Evolutionary conservation across 495 filamentous ascomycete genomes (phyloP), one percentile per base, ranked within the genome.

Genomic region (Penicillium antarcticum): DNA sequence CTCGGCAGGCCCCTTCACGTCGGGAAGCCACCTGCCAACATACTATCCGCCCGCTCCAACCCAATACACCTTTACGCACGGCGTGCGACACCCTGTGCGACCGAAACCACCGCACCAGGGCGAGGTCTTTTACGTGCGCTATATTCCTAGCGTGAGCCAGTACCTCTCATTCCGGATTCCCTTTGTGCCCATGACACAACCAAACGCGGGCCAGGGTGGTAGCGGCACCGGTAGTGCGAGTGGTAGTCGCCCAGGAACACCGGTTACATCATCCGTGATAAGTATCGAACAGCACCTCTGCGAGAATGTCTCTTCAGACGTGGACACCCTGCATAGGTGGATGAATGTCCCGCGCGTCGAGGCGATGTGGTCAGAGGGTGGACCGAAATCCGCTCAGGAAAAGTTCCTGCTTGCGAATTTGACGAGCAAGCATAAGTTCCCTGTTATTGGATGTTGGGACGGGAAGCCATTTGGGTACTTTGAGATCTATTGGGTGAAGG

Each of bases 401-500:
- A 72, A 72, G 29, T 91, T 96, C 56, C 75, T 98, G 5, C 64
- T 77, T 2, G 67, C 70, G 13, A 85, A 80, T 13, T 67, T 97
- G 35, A 77, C 75, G 10, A 80, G 74, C 24, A 76, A 74, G 9
- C 87, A 97, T 67, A 89, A 82, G 42, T 96, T 96, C 71, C 95
- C 94, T 0, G 88, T 85, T 2, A 92, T 98, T 56, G 94, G 89
- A 26, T 84, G 87, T 72, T 98, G 92, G 91, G 89, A 95, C 55
- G 92, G 89, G 3, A 87, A 92, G 51, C 94, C 94, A 0, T 98
- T 97, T 69, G 94, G 94, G 0, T 98, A 95, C 59, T 96, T 98
- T 62, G 95, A 98, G 73, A 80, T 98, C 34, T 98, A 98, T 72
- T 98, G 95, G 95, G 92, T 94, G 2, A 96, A 96, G 58, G 94